Percentiles rank a stretch among this genome's conserved stretches.
These are phyloP conservation scores for Talaromyces atroroseus DNA, from an alignment of 2,329 filamentous ascomycete genomes.

Conservation along the genomic window DNA sequence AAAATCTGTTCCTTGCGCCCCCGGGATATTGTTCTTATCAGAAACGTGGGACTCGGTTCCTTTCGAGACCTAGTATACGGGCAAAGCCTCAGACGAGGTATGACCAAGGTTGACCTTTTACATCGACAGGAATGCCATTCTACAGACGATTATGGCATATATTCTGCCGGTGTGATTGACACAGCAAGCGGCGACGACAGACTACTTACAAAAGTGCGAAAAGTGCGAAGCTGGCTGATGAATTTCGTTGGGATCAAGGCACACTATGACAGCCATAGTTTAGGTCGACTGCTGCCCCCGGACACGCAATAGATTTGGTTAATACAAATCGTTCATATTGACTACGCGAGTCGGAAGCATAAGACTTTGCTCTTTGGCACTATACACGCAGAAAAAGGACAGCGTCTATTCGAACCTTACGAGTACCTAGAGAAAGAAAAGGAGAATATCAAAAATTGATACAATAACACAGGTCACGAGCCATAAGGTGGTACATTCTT, in stretches of 20 bases:
- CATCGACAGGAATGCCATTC: conserved; percentile 51
- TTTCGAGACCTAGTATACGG: conserved; percentile 78
- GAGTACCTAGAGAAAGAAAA: too few relatives aligned
- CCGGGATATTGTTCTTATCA: conserved; percentile 72
- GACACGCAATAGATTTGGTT: conserved; percentile 30
- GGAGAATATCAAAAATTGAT: too few relatives aligned
- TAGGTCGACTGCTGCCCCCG: conserved; percentile 28
- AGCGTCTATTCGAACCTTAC: too few relatives aligned
- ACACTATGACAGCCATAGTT: conserved; percentile 22
- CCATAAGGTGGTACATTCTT: too few relatives aligned
- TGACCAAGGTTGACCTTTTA: conserved; percentile 65
- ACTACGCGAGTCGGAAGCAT: neutral
- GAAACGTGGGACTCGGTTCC: conserved; percentile 70
- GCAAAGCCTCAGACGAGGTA: conserved; percentile 66
- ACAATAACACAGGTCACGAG: too few relatives aligned
- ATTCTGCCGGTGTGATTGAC: conserved; percentile 48
- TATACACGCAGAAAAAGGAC: too few relatives aligned
- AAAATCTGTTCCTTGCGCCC: conserved; percentile 50
- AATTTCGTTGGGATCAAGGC: conserved; percentile 55
- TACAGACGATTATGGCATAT: conserved; percentile 53
- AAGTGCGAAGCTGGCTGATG: conserved; percentile 69
- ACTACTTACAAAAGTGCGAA: conserved; percentile 58
- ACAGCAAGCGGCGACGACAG: conserved; percentile 34
- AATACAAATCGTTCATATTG: neutral
- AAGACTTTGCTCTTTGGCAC: too few relatives aligned